Evolutionary conservation across 306 rosid species (phyloP), one percentile per base, ranked within the genome.

Genomic region (Dryas octopetala): DNA sequence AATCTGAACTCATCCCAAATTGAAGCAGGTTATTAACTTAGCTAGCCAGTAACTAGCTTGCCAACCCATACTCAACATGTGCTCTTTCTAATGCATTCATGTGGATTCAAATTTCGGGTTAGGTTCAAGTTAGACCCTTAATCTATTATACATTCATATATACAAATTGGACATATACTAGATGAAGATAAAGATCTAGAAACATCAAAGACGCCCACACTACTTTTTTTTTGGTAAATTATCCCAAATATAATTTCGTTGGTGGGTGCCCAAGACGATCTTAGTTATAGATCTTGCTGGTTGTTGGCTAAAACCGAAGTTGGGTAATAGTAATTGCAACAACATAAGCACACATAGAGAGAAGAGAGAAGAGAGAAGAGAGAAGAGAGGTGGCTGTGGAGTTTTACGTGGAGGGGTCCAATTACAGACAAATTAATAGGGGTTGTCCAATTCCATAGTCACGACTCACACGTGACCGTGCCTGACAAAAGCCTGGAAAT

Each of bases 401-500:
- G 40, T 58, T 28, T 28, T 28, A 28, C 14, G 51, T 13, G 51
- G 41, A 12, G 70, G 75, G 80, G 80, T 17, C 50, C 78, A 32
- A 32, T 1, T 9, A 48, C 9, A 67, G 80, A 75, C 73, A 75
- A 44, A 55, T 16, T 16, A 23, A 23, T 23, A 23, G 75, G 90
- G 91, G 83, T 77, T 81, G 5, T 77, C 14, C 23, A 32, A 67
- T 51, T 76, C 74, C 52, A 53, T 74, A 79, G 70, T 65, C 67
- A 23, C 23, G 23, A 23, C 23, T 23, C 23, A 75, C 97, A 94
- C 83, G 96, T 87, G 94, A 75, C 83, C 23, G 43, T 93, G 96
- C 86, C 88, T 73, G 51, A 72, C 40, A 85, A 85, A 84, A 78
- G 52, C 66, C 73, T 49, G 85, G 82, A 84, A 58, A 79, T 81